Evolutionary conservation across 768 basidiomycete genomes (phyloP), one percentile per base, ranked within the genome.

Genomic region (Tulasnella sp.): DNA sequence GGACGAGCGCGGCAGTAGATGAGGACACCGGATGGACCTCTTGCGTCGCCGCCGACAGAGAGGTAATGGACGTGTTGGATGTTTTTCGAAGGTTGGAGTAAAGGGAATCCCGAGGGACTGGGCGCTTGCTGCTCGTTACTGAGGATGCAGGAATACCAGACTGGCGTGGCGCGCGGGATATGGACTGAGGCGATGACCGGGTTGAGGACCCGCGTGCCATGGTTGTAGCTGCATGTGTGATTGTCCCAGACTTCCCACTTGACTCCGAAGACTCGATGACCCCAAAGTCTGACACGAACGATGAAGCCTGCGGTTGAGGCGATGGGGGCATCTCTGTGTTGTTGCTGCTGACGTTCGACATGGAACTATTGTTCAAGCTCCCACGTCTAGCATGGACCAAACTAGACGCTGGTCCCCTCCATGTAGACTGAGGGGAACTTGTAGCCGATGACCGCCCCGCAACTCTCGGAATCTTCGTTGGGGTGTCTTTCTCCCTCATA

Each of bases 401-500:
- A 41, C 68, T 68, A 7, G 68, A 66, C 1, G 70, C 63, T 17
- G 76, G 74, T 17, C 80, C 76, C n/a, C 76, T 74, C 65, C 83
- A 83, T 56, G 81, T 61, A 0, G 59, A 70, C 44, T 85, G 78
- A 13, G 89, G 89, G 5, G 88, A 88, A 49, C 80, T 78, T 54
- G 78, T 79, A 9, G 85, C 81, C 3, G 89, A 87, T 2, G 85
- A 83, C 32, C 85, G 80, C 67, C 88, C 88, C n/a, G 88, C 86
- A 42, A 94, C 92, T 24, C 90, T 86, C 49, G 90, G 90, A 66
- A 93, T 94, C 74, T 91, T 93, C 19, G 90, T 94, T 2, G 90
- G 90, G 0, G 91, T 91, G 68, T 90, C 89, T 71, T 91, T 91
- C 48, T 59, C 58, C 45, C 58, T 23, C 10, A 34, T 51, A 21